phyloP scores from a whole-genome alignment of 2,329 filamentous ascomycete genomes.

The Malbranchea cinnamomea region DNA sequence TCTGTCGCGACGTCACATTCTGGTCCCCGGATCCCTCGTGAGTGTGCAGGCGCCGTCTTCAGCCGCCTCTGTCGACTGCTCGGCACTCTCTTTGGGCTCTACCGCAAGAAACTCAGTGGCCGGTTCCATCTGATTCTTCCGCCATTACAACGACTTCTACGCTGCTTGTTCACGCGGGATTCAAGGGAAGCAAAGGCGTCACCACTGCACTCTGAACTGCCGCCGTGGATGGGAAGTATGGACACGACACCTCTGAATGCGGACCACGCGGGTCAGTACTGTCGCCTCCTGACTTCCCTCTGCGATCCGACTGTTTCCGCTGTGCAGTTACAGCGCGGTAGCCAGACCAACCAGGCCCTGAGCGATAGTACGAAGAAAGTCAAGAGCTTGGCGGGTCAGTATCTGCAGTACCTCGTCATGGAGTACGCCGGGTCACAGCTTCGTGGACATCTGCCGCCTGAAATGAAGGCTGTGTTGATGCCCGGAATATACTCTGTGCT shows the following conservation, averaged over 20 bases:
- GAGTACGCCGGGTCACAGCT: conserved; percentile 41
- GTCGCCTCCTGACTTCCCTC: conserved; percentile 43
- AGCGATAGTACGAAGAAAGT: conserved; percentile 46
- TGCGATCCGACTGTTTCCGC: conserved; percentile 46
- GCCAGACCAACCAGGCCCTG: conserved; percentile 30
- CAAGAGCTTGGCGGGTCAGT: conserved; percentile 41
- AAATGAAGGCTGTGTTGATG: conserved; percentile 37
- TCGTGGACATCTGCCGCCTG: conserved; percentile 32
- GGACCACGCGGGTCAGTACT: conserved; percentile 35
- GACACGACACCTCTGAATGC: conserved; percentile 17
- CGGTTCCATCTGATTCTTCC: conserved; percentile 45
- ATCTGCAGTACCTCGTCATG: conserved; percentile 42
- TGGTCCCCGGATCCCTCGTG: conserved; percentile 18
- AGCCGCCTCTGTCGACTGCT: conserved; percentile 39
- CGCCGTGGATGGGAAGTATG: conserved; percentile 11
- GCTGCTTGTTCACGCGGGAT: conserved; percentile 39
- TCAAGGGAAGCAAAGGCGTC: conserved; percentile 14
- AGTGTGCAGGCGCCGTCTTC: conserved; percentile 31
- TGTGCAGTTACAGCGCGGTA: conserved; percentile 26
- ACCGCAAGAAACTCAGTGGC: conserved; percentile 43
- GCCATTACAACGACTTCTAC: conserved; percentile 39
- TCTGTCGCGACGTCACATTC: conserved; percentile 20
- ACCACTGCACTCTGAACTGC: conserved; percentile 8
- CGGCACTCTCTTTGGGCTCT: conserved; percentile 38
- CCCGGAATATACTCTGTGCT: conserved; percentile 39